These are phyloP conservation scores for Halocafeteria seosinensis DNA, from an alignment of 108 stramenopile species.

Conservation along the genomic window DNA sequence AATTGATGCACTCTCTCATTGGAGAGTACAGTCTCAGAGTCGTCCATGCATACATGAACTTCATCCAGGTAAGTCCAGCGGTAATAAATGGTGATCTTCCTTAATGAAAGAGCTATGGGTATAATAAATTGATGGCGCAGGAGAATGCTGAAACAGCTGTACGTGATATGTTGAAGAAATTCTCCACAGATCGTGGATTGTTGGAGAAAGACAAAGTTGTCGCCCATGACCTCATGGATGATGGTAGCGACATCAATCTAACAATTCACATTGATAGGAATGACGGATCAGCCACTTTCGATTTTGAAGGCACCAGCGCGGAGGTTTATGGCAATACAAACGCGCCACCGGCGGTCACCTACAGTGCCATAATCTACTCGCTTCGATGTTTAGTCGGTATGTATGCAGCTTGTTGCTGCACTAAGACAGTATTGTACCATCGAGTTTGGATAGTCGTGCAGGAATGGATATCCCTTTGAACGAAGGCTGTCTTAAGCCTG, in stretches of 20 bases:
- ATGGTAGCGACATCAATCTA: constrained; percentile 79
- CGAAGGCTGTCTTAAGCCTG: constrained; percentile 84
- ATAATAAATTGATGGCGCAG: too few relatives aligned
- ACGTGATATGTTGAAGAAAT: constrained; percentile 66
- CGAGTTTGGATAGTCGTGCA: too few relatives aligned
- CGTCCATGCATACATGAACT: constrained; percentile 84
- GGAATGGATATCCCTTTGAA: constrained; percentile 84
- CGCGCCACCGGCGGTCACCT: constrained; percentile 93
- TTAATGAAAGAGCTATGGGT: too few relatives aligned
- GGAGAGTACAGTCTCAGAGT: constrained; percentile 60
- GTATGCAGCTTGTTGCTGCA: too few relatives aligned
- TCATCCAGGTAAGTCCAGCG: too few relatives aligned
- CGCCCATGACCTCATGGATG: constrained; percentile 85
- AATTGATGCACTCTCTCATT: constrained; percentile 57
- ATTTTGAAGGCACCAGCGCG: constrained; percentile 88
- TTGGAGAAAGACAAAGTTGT: constrained; percentile 33
- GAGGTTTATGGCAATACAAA: constrained; percentile 87
- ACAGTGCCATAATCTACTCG: constrained; percentile 88
- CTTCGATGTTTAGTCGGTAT: constrained; percentile 75
- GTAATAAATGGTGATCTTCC: too few relatives aligned
- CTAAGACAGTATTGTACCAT: too few relatives aligned
- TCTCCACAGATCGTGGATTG: constrained; percentile 3
- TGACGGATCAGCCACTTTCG: constrained; percentile 61
- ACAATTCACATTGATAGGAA: constrained; percentile 60
- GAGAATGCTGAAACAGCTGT: constrained; percentile 80